Base-by-base conservation (phyloP, 1,139 yeast species). In the Taiozyma sp. region DNA sequence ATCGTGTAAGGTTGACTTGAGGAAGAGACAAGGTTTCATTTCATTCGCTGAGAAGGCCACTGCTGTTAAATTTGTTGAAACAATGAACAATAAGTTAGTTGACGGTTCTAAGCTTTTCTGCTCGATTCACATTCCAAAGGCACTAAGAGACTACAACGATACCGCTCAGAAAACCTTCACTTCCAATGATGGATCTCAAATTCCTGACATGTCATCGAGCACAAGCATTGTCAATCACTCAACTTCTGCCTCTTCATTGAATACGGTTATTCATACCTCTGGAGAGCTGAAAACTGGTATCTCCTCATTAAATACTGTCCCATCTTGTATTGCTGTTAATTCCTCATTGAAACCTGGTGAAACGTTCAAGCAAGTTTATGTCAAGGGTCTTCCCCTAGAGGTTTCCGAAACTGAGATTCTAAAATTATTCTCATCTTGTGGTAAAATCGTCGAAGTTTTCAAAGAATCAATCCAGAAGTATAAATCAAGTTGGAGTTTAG, bases 401-500 rank as follows among this genome's bases (percentile, higher is more conserved):
- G 65, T 70, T 8, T 67, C 70, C 10, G 71, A 72, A 30, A 67
- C 65, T 14, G 71, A 67, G 8, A 65, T 76, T 16, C 57, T 61
- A 43, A 63, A 65, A 29, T 60, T 68, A 29, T 74, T 77, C 49
- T 66, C 70, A 30, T 66, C 66, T 14, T 69, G 68, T 55, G 81
- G 81, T 2, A 69, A 71, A 7, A 70, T 78, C 4, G 63, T 64
- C 36, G 72, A 76, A 4, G 69, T 76, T 4, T 69, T 66, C 47
- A 63, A 73, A 12, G 68, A 76, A 29, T 65, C 65, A 27, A 74
- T 71, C 16, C 62, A 66, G 0, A 65, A 61, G 44, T 69, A 60
- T 49, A 67, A 70, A 29, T 75, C 79, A 2, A 55, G 73, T 23
- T 77, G 81, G 80, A 75, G 78, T 4, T 67, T 76, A 47, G 66